Conservation (phyloP, 106 monocot species). For the Chionographis japonica region DNA sequence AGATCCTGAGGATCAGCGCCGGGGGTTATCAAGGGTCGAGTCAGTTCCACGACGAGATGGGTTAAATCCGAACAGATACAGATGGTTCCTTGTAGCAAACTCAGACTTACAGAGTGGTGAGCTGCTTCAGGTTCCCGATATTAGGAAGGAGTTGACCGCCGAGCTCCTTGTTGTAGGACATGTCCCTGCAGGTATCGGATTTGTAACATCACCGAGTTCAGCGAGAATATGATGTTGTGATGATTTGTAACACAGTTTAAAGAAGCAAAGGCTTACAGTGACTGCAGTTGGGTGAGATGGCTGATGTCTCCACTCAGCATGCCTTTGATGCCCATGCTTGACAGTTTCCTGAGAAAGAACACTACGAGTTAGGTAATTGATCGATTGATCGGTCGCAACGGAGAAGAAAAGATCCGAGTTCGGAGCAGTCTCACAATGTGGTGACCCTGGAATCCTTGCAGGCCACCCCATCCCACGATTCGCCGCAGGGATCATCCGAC, state of each 20-base stretch:
- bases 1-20: conserved; percentile 29
- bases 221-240: too few species aligned
- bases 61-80: background rate
- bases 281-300: conserved; percentile 39
- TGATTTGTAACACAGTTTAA: background rate
- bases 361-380: background rate
- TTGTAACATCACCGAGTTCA: background rate
- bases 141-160: conserved; percentile 32
- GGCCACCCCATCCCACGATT: conserved; percentile 53
- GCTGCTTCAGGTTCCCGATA: conserved; percentile 52
- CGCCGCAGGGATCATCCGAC: conserved; percentile 46
- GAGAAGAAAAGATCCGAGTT: too few species aligned
- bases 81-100: background rate
- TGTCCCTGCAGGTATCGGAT: conserved; percentile 35
- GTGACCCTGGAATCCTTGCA: conserved; percentile 56
- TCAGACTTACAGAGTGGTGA: conserved; percentile 49
- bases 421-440: conserved; percentile 33
- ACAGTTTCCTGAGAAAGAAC: conserved; percentile 42
- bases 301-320: conserved; percentile 52
- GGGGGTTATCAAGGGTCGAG: background rate
- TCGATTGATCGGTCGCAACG: background rate
- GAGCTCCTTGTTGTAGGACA: conserved; percentile 55
- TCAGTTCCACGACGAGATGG: background rate
- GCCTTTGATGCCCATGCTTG: conserved; percentile 54
- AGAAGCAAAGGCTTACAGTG: conserved; percentile 42